These are phyloP conservation scores for Phaeosphaeriaceae sp. DNA, from an alignment of 2,329 filamentous ascomycete genomes.

Conservation along the genomic window DNA sequence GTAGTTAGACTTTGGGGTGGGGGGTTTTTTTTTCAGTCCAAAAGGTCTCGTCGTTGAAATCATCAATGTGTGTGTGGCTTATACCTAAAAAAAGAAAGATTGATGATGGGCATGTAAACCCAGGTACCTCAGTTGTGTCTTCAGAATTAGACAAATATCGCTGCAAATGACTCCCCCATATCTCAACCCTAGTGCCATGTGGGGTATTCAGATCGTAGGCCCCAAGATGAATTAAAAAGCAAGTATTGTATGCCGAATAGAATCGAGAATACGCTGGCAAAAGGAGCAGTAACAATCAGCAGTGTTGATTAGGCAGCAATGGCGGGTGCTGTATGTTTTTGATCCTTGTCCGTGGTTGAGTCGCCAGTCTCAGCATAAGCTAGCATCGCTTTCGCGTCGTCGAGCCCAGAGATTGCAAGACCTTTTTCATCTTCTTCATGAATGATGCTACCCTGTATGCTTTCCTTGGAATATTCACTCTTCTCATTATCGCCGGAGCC, in stretches of 20 bases:
- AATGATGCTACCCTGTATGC: slow-evolving; percentile 43
- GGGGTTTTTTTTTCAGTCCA: not conserved
- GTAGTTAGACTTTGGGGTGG: no score
- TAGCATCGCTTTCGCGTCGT: slow-evolving; percentile 44
- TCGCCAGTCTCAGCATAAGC: slow-evolving; percentile 39
- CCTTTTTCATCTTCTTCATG: slow-evolving; percentile 49
- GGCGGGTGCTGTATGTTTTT: slow-evolving; percentile 9
- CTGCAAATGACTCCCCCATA: not conserved
- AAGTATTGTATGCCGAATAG: slow-evolving; percentile 1
- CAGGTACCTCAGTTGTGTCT: not conserved
- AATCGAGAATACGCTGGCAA: not conserved
- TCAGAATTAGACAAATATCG: not conserved
- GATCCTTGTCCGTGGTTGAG: slow-evolving; percentile 8
- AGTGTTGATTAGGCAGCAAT: not conserved
- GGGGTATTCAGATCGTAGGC: no score
- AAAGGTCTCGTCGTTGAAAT: not conserved
- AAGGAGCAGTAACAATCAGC: no score
- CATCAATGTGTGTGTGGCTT: not conserved
- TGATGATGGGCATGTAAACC: slow-evolving; percentile 3
- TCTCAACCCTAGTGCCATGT: no score
- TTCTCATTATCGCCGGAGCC: slow-evolving; percentile 32
- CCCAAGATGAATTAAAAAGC: not conserved
- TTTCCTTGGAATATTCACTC: slow-evolving; percentile 44
- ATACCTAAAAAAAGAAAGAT: not conserved
- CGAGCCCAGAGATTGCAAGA: slow-evolving; percentile 46